These are phyloP conservation scores for Petrea volubilis DNA, from an alignment of 257 asterid genomes.

Conservation along the genomic window DNA sequence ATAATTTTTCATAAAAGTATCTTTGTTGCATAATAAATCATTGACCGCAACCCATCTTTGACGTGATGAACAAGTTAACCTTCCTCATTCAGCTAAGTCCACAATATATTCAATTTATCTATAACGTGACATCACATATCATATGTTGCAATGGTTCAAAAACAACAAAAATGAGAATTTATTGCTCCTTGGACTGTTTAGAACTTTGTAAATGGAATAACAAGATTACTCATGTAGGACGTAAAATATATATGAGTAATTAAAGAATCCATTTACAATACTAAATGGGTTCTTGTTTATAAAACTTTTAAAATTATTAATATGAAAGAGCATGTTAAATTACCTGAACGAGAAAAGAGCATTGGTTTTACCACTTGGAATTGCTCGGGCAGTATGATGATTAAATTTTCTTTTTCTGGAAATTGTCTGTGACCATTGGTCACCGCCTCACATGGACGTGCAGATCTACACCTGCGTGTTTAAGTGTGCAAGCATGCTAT, in stretches of 20 bases:
- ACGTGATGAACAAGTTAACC: neutral
- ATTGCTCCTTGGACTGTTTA: neutral
- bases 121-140: neutral
- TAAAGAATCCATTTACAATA: neutral
- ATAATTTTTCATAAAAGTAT: neutral
- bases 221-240: neutral
- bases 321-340: neutral
- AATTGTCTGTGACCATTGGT: neutral
- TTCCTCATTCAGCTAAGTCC: neutral
- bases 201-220: neutral
- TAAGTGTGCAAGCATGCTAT: neutral
- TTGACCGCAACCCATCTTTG: neutral
- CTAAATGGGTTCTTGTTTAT: neutral
- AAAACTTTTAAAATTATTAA: neutral
- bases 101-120: neutral
- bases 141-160: neutral
- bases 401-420: neutral
- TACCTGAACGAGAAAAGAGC: neutral
- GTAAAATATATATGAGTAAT: neutral
- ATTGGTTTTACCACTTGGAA: neutral
- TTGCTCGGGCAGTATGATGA: slow-evolving; percentile 8
- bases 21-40: neutral
- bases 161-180: neutral
- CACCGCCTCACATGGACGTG: neutral
- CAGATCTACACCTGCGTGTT: neutral